Evolutionary conservation across 768 basidiomycete species (phyloP), one percentile per base, ranked within the genome.

Genomic region (Royoungia palumana): DNA sequence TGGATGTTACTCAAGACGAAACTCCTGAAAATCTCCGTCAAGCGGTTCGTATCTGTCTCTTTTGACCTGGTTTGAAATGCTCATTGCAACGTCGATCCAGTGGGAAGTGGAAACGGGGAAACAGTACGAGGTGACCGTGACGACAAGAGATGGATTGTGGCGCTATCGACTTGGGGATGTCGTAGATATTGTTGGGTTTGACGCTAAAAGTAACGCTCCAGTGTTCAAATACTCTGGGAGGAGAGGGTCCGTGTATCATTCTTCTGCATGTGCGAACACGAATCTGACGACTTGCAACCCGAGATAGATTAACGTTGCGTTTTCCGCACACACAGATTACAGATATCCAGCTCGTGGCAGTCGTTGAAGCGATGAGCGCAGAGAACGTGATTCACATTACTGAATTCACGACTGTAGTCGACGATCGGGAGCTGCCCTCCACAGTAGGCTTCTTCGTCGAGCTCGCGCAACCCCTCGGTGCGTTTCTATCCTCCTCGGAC

Each of bases 131-230:
- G 43, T 53, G 1, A 35, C 61, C 9, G 17, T 61, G 30, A 63
- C 58, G 22, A 63, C 56, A 1, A 53, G 44, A 24, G 51, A 56
- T n/a, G 62, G 62, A 1, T 41, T 63, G 32, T 63, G 62, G 62
- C 51, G 59, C 12, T 61, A 64, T 21, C 49, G 22, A 20, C 44
- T 58, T 4, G 54, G 62, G 2, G 61, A 63, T 19, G 12, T 63
- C 5, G n/a, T 63, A 6, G 35, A 24, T 2, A 47, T 63, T 22
- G 9, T 50, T 9, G 62, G 60, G 10, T 62, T 62, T 35, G 39
- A 52, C 17, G 1, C 40, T 1, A 32, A 53, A 16, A 38, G 17
- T 2, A 32, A 38, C 10, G 28, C 39, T 2, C 62, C 62, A 0
- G 13, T 58, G 8, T 52, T 63, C 30, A 51, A 41, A 11, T 49